phyloP scores from a whole-genome alignment of 306 rosid genomes.

The Medicago truncatula region DNA sequence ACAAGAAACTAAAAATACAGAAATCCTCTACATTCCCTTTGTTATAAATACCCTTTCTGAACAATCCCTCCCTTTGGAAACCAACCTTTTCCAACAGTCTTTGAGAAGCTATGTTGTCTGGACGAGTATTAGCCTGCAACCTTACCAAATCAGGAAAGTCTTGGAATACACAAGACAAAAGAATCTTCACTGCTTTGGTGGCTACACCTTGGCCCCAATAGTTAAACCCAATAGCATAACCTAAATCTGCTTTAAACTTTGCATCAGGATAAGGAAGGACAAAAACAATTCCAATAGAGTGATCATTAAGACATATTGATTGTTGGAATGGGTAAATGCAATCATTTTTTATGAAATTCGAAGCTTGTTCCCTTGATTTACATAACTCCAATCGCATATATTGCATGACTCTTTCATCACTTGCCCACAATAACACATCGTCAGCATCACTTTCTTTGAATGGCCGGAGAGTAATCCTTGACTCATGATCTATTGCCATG shows the following conservation, averaged over 20 bases:
- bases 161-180: no score
- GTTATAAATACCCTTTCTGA: no score
- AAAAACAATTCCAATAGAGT: slow-evolving; percentile 55
- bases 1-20: no score
- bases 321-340: slow-evolving; percentile 71
- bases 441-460: slow-evolving; percentile 57
- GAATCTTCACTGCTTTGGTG: not conserved
- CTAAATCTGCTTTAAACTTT: slow-evolving; percentile 57
- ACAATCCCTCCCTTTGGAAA: no score
- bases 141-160: no score
- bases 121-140: no score
- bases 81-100: no score
- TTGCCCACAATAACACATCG: slow-evolving; percentile 61
- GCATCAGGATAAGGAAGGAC: slow-evolving; percentile 49
- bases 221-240: slow-evolving; percentile 49
- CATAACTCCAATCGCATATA: slow-evolving; percentile 41
- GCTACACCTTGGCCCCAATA: slow-evolving; percentile 69
- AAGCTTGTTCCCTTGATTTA: slow-evolving; percentile 58
- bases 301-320: slow-evolving; percentile 59
- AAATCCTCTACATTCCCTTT: no score
- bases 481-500: slow-evolving; percentile 42
- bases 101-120: no score
- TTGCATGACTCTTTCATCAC: slow-evolving; percentile 58
- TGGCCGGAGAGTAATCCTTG: slow-evolving; percentile 51
- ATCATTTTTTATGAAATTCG: slow-evolving; percentile 57